phyloP scores from a whole-genome alignment of 768 basidiomycete genomes.

The Antrodiella citrinella region DNA sequence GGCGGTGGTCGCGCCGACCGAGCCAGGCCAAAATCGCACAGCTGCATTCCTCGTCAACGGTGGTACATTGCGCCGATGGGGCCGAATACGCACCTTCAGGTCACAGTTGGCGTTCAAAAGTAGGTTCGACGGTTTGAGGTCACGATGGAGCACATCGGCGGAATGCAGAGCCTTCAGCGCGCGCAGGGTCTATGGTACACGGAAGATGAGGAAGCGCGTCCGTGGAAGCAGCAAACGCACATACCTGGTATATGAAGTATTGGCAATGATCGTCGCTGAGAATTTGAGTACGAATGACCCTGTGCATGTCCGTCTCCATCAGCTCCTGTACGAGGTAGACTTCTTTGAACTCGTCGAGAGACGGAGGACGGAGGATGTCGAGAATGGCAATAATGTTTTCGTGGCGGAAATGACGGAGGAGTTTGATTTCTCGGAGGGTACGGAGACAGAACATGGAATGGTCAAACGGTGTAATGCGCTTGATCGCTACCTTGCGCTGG shows the following conservation, averaged over 20 bases:
- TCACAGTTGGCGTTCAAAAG: constrained; percentile 96
- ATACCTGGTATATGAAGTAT: constrained; percentile 94
- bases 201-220: not conserved
- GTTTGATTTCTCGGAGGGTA: constrained; percentile 91
- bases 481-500: constrained; percentile 91
- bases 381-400: constrained; percentile 93
- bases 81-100: constrained; percentile 73
- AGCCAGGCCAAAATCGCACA: constrained; percentile 85
- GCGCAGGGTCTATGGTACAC: constrained; percentile 70
- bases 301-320: constrained; percentile 93
- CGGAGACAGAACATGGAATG: constrained; percentile 92
- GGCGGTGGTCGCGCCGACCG: constrained; percentile 70
- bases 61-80: constrained; percentile 1
- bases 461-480: constrained; percentile 93
- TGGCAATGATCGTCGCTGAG: constrained; percentile 93
- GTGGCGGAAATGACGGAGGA: constrained; percentile 79
- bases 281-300: constrained; percentile 92
- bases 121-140: constrained; percentile 94
- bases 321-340: constrained; percentile 72
- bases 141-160: constrained; percentile 90
- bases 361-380: constrained; percentile 80
- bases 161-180: constrained; percentile 93
- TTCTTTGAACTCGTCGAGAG: constrained; percentile 73
- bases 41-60: too few relatives aligned
- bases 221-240: constrained; percentile 16